Evolutionary conservation across 2,329 filamentous ascomycete genomes (phyloP).

Genomic region (Sclerotinia spermophila): DNA sequence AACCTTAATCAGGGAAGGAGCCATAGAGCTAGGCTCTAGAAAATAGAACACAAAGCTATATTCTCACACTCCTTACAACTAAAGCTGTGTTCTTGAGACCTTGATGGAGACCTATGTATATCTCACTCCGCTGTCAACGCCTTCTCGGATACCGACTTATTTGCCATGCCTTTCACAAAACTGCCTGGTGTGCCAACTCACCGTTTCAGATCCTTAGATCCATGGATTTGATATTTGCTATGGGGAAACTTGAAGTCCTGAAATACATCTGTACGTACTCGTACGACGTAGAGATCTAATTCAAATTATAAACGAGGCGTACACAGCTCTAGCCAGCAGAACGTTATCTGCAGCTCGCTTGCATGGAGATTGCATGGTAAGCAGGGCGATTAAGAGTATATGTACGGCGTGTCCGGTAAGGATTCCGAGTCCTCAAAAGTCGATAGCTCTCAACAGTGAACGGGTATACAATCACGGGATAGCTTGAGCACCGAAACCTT

Average conservation of each 20-base stretch:
- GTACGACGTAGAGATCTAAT: neutral
- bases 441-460: neutral
- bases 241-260: neutral
- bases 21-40: neutral
- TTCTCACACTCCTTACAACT: neutral
- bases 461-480: neutral
- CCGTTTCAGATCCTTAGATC: conserved; percentile 5
- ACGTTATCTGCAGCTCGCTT: conserved; percentile 1
- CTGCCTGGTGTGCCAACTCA: neutral
- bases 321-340: neutral
- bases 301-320: neutral
- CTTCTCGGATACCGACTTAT: conserved; percentile 3
- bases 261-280: neutral
- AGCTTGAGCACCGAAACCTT: neutral
- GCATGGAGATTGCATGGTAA: conserved; percentile 9
- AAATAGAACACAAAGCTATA: neutral
- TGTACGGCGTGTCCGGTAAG: no score
- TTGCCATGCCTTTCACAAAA: conserved; percentile 6
- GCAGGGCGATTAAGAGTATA: neutral
- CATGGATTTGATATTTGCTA: neutral
- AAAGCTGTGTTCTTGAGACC: neutral
- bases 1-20: neutral
- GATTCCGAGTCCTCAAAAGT: neutral
- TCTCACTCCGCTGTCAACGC: conserved; percentile 8
- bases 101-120: neutral